Evolutionary conservation across 495 filamentous ascomycete species (phyloP).

Genomic region (Podospora appendiculata): DNA sequence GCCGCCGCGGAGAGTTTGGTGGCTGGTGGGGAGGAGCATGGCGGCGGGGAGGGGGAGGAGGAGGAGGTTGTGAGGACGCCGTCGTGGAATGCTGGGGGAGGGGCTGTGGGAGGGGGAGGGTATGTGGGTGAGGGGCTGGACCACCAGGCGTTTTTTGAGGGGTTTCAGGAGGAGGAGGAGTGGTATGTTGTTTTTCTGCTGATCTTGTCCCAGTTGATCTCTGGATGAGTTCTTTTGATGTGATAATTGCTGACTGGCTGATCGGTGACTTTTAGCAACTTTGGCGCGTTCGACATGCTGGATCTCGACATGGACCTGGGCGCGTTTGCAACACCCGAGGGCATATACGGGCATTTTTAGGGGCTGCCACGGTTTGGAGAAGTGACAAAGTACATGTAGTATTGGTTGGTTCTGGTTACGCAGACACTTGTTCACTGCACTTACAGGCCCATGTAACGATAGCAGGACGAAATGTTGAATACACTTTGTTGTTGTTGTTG

Average conservation of each 20-base stretch:
- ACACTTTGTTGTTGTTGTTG: too few species aligned
- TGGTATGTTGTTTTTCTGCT: neutral
- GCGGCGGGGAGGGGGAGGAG: neutral
- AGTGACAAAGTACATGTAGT: too few species aligned
- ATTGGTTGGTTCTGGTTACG: too few species aligned
- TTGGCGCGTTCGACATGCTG: constrained; percentile 4
- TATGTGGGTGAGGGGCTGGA: neutral
- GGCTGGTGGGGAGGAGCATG: neutral
- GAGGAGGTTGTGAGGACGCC: neutral
- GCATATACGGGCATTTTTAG: constrained; percentile 1
- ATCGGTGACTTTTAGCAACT: neutral
- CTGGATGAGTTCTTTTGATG: too few species aligned
- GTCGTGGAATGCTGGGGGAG: neutral
- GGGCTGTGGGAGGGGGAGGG: neutral
- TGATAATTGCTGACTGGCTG: too few species aligned
- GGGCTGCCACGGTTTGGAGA: too few species aligned
- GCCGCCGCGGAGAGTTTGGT: neutral
- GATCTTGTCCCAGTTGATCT: too few species aligned
- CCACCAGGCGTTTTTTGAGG: constrained; percentile 1
- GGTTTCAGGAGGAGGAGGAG: neutral
- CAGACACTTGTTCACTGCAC: too few species aligned
- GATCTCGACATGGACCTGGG: constrained; percentile 3
- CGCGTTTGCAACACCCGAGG: neutral
- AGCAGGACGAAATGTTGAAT: too few species aligned
- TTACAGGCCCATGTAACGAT: too few species aligned